A percentile compares a stretch with the other conserved stretches of the same genome.
Conservation (phyloP, 1,284 basidiomycete genomes). For the Papiliotrema flavescens region DNA sequence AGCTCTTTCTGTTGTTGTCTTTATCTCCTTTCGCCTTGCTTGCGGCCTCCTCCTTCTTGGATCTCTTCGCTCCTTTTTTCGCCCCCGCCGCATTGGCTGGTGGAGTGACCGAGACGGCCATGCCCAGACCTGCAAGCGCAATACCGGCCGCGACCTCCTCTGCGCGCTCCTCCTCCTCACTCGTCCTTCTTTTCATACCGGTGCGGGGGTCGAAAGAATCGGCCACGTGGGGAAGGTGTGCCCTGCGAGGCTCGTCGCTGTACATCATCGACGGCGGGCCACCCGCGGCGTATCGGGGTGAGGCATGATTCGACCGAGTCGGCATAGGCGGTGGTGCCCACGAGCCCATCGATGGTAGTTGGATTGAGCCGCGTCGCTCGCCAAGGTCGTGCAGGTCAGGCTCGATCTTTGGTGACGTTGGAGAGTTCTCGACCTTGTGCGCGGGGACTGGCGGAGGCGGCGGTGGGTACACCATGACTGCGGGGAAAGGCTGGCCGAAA, state of each 20-base stretch:
- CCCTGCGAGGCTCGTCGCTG: neutral
- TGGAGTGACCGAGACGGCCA: neutral
- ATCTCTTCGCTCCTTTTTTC: constrained; percentile 4
- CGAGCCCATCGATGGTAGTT: constrained; percentile 18
- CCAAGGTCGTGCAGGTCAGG: neutral
- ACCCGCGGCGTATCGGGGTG: neutral
- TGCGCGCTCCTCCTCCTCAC: neutral
- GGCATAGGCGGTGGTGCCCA: constrained; percentile 18
- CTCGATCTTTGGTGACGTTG: neutral
- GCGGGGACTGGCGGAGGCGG: constrained; percentile 9
- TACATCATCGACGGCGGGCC: neutral
- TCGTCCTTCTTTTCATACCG: constrained; percentile 3
- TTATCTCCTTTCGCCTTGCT: constrained; percentile 9
- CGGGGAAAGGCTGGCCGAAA: neutral
- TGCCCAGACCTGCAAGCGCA: constrained; percentile 29
- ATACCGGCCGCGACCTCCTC: constrained; percentile 35
- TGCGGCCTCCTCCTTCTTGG: constrained; percentile 15
- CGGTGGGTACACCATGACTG: constrained; percentile 22
- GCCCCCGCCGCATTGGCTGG: constrained; percentile 4
- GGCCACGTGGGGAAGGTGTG: neutral
- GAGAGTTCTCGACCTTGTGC: neutral
- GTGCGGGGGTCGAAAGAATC: neutral
- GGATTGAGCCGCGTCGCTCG: constrained; percentile 3
- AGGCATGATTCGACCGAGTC: neutral
- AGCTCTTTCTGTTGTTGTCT: constrained; percentile 32